phyloP scores from a whole-genome alignment of 345 rosid species.

The Alliaria petiolata region DNA sequence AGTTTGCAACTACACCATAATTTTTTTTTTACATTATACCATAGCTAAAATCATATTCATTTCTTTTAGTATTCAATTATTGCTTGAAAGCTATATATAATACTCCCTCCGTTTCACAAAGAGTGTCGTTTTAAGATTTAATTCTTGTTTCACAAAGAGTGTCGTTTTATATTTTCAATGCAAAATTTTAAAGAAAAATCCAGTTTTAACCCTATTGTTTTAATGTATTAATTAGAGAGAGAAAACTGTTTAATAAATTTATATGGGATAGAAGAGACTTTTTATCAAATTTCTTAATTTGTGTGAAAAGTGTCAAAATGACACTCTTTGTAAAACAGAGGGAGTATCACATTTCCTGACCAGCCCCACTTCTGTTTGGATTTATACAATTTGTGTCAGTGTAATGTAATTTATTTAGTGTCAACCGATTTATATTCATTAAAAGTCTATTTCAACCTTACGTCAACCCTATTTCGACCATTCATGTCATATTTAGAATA shows the following conservation, averaged over 20 bases:
- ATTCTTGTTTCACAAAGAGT: no score
- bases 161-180: no score
- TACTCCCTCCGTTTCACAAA: no score
- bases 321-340: no score
- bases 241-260: no score
- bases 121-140: no score
- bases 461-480: constrained; percentile 24
- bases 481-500: constrained; percentile 2
- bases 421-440: constrained; percentile 8
- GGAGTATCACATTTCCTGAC: background rate
- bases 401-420: background rate
- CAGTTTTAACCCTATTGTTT: no score
- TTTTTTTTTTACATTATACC: background rate
- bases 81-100: background rate
- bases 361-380: constrained; percentile 18
- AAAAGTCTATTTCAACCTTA: constrained; percentile 2
- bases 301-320: background rate
- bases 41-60: background rate
- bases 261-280: no score
- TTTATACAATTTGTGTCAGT: background rate
- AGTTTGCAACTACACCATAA: constrained; percentile 18
- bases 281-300: no score
- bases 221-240: no score
- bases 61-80: background rate
- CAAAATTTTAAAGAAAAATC: no score